Base-by-base conservation (phyloP, 23 red algal species). In the Gracilaria domingensis region DNA sequence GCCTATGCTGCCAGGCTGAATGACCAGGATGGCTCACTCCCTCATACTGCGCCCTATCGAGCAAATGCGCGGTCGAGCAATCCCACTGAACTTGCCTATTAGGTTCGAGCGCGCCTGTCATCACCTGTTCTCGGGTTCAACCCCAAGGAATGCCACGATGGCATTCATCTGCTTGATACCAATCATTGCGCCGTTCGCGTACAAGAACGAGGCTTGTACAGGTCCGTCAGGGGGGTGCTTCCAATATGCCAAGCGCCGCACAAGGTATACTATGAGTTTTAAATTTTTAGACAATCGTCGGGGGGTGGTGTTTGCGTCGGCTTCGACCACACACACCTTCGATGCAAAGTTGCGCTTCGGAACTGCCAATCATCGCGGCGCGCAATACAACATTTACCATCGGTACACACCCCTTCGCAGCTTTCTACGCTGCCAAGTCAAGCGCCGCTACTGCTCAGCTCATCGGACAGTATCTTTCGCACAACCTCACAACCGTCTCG, bases 171-270 rank as follows among this genome's bases (percentile, higher is more conserved):
- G 32, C 87, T 64, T 11, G 91, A 95, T 51, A 81, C 86, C 40
- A 94, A 96, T 35, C 95, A 99, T 42, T 99, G 95, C 67, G 97
- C 93, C 24, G 51, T 93, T 50, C 92, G 96, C 12, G 79, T 91
- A 2, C 88, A 98, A 70, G 82, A 95, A 48, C 66, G 84, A 6
- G 92, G 96, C 17, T 80, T 98, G 51, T 98, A 98, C 88, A 91
- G 91, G 44, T 92, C 86, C 21, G 96, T 98, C 2, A 39, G 91
- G 26, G 83, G 81, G 8, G 81, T 98, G 35, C 64, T 98, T 42
- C 75, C 96, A 48, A 59, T 91, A 20, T 64, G 64, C 29, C 54
- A 51, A 35, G 77, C 58, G 23, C 70, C 69, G 8, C 49, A 51
- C 12, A 66, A 47, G 53, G 74, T 79, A 36, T 98, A 98, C 64